Percentiles rank a stretch among this genome's conserved stretches.
phyloP scores from a whole-genome alignment of 2,329 filamentous ascomycete species.

The Clarireedia monteithiana region DNA sequence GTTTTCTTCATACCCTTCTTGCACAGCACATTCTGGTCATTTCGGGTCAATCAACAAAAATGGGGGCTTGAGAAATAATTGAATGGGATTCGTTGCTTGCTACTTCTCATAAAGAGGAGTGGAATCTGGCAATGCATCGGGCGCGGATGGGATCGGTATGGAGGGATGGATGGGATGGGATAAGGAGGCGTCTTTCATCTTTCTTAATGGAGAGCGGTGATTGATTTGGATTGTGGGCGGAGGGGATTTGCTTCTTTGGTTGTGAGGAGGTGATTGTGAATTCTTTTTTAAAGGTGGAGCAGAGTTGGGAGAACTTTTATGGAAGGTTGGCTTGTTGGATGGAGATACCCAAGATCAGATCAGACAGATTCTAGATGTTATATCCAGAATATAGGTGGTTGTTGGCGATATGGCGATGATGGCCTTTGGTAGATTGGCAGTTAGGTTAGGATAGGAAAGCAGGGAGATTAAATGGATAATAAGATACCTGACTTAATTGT shows the following conservation, averaged over 20 bases:
- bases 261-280: not conserved
- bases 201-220: not conserved
- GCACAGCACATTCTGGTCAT: constrained; percentile 5
- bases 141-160: not conserved
- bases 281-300: not conserved
- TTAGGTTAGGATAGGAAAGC: not conserved
- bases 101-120: not conserved
- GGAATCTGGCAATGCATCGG: not conserved
- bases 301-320: not conserved
- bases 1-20: constrained; percentile 9
- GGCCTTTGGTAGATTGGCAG: not conserved
- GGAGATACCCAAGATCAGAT: constrained; percentile 10
- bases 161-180: not conserved
- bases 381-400: not conserved
- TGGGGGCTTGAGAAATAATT: constrained; percentile 1
- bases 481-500: constrained; percentile 1
- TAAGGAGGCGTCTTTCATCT: not conserved
- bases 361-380: not conserved
- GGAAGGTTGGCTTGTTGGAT: constrained; percentile 4
- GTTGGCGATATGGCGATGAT: not conserved
- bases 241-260: constrained; percentile 2
- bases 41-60: constrained; percentile 5
- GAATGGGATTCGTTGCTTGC: constrained; percentile 2
- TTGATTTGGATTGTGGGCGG: not conserved
- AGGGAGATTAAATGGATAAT: constrained; percentile 6